phyloP scores from a whole-genome alignment of 306 rosid species.

The Rosa persica region DNA sequence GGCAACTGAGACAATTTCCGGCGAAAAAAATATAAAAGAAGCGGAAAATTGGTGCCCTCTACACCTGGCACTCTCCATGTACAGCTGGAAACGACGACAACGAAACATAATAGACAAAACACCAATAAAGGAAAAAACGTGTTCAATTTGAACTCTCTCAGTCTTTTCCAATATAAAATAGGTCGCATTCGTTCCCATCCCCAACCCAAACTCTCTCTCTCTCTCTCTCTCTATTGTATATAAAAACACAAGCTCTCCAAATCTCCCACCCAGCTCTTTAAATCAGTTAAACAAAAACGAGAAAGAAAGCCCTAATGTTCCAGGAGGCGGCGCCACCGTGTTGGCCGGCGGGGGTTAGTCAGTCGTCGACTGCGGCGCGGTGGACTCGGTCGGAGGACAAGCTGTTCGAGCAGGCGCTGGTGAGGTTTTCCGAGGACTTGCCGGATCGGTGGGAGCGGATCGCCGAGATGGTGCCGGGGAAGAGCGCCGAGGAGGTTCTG shows the following conservation, averaged over 20 bases:
- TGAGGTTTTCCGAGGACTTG: constrained; percentile 45
- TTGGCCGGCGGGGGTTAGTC: constrained; percentile 23
- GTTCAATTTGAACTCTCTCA: constrained; percentile 39
- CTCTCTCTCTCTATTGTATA: neutral
- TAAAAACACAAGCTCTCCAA: constrained; percentile 22
- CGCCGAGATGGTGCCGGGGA: constrained; percentile 62
- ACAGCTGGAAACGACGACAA: constrained; percentile 11
- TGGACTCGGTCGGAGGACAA: constrained; percentile 79
- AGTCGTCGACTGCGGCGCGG: constrained; percentile 25
- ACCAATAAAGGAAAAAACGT: constrained; percentile 48
- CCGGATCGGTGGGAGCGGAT: constrained; percentile 75
- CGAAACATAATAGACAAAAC: no score
- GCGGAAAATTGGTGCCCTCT: neutral
- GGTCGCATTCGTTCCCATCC: neutral
- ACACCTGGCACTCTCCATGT: neutral
- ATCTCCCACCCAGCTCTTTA: constrained; percentile 53
- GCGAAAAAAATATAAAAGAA: neutral
- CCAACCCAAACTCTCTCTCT: neutral
- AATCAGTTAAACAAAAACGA: constrained; percentile 5
- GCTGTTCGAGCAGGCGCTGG: constrained; percentile 75
- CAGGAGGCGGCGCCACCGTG: constrained; percentile 33
- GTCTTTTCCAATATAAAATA: neutral
- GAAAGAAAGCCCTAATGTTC: constrained; percentile 34
- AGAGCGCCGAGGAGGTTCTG: constrained; percentile 47
- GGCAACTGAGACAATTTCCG: neutral